Percentiles rank a stretch among this genome's conserved stretches.
phyloP scores from a whole-genome alignment of 441 rosid species.

The Populus hybrid region DNA sequence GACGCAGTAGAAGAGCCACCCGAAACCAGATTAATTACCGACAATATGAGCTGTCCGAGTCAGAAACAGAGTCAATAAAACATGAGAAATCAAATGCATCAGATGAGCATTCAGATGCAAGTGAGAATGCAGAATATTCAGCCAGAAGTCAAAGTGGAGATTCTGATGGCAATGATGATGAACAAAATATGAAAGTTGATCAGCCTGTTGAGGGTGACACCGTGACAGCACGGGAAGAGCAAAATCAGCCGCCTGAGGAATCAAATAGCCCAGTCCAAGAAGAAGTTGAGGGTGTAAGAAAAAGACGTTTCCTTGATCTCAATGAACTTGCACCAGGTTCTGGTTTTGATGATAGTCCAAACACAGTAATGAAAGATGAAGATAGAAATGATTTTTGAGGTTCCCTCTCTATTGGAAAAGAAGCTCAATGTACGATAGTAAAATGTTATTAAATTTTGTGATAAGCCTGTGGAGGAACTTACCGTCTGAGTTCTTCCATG shows the following conservation, averaged over 20 bases:
- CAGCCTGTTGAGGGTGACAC: slow-evolving; percentile 42
- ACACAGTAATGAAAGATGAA: slow-evolving; percentile 59
- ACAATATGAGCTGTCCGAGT: slow-evolving; percentile 79
- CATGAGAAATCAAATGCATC: slow-evolving; percentile 50
- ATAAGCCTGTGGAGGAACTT: slow-evolving; percentile 32
- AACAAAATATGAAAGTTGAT: slow-evolving; percentile 49
- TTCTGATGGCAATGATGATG: slow-evolving; percentile 58
- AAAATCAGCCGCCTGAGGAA: slow-evolving; percentile 44
- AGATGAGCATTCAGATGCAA: slow-evolving; percentile 57
- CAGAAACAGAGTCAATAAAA: slow-evolving; percentile 69
- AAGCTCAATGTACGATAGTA: slow-evolving; percentile 49
- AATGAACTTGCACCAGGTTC: slow-evolving; percentile 93
- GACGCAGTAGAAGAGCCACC: slow-evolving; percentile 93
- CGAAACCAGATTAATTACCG: slow-evolving; percentile 67
- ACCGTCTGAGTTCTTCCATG: slow-evolving; percentile 30
- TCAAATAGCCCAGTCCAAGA: slow-evolving; percentile 50
- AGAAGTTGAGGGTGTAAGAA: slow-evolving; percentile 55
- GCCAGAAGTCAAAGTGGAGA: slow-evolving; percentile 70
- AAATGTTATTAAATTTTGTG: slow-evolving; percentile 49
- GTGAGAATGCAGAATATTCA: slow-evolving; percentile 63
- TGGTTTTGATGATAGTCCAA: slow-evolving; percentile 84
- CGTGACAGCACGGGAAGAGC: slow-evolving; percentile 41
- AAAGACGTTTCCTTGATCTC: slow-evolving; percentile 79
- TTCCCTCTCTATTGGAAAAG: slow-evolving; percentile 29
- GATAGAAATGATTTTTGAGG: slow-evolving; percentile 25